Evolutionary conservation across 306 rosid genomes (phyloP).

Genomic region (Vigna unguiculata): DNA sequence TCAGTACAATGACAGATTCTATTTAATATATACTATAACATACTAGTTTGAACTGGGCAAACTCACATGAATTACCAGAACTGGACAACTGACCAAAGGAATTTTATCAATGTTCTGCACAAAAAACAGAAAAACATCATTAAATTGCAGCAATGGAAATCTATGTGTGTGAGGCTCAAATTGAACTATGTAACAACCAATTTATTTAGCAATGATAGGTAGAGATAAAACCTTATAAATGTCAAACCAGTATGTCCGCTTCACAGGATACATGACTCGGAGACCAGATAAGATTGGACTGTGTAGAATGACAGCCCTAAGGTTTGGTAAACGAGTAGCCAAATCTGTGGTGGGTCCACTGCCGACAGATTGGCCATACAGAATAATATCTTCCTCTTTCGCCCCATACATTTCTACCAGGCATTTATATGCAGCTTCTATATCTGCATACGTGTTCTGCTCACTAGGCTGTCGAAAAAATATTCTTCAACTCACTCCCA

Average conservation of each 20-base stretch:
- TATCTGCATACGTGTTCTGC: slow-evolving; percentile 94
- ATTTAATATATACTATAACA: background rate
- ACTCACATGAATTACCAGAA: slow-evolving; percentile 97
- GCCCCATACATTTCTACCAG: slow-evolving; percentile 81
- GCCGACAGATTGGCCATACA: slow-evolving; percentile 97
- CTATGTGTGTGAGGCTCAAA: background rate
- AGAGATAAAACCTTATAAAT: slow-evolving; percentile 79
- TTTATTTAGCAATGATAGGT: background rate
- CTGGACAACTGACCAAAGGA: slow-evolving; percentile 80
- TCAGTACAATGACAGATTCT: slow-evolving; percentile 1
- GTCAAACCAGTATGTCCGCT: slow-evolving; percentile 95
- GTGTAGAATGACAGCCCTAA: slow-evolving; percentile 95
- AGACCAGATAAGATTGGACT: slow-evolving; percentile 95
- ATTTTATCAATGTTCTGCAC: slow-evolving; percentile 96
- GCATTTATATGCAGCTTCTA: slow-evolving; percentile 91
- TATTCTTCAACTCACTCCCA: slow-evolving; percentile 24
- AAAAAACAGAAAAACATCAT: slow-evolving; percentile 35
- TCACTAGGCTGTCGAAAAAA: slow-evolving; percentile 80
- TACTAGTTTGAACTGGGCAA: slow-evolving; percentile 34
- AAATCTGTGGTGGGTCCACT: slow-evolving; percentile 94
- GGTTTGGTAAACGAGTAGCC: slow-evolving; percentile 76
- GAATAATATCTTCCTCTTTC: slow-evolving; percentile 90
- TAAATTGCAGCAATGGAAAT: background rate
- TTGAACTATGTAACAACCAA: slow-evolving; percentile 17
- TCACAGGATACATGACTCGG: slow-evolving; percentile 97